Evolutionary conservation across 2,329 filamentous ascomycete genomes (phyloP).

Genomic region (Fusarium cicatricum): DNA sequence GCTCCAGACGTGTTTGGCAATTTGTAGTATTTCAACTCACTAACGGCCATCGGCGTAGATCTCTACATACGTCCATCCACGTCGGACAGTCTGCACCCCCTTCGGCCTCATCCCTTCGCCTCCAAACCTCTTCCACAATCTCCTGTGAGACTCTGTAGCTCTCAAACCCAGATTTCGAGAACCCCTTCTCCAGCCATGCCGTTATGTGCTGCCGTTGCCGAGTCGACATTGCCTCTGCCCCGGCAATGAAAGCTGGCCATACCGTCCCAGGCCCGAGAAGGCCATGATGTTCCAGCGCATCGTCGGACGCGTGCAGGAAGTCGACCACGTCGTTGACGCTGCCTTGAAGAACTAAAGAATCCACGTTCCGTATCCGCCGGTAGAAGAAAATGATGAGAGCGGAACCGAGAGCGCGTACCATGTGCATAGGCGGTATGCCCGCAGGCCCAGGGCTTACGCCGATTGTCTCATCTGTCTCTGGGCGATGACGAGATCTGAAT

Average conservation of each 20-base stretch:
- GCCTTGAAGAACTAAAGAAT: conserved; percentile 29
- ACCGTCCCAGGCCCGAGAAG: conserved; percentile 31
- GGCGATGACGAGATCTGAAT: conserved; percentile 24
- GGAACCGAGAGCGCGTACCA: conserved; percentile 32
- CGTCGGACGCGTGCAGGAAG: conserved; percentile 29
- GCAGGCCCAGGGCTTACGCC: conserved; percentile 10
- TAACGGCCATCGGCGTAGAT: conserved; percentile 30
- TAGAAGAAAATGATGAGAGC: conserved; percentile 35
- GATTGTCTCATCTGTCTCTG: neutral
- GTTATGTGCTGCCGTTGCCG: conserved; percentile 24
- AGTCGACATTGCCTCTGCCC: conserved; percentile 27
- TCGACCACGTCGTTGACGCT: conserved; percentile 31
- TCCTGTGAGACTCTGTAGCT: conserved; percentile 30
- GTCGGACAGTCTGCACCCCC: conserved; percentile 25
- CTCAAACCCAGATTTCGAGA: conserved; percentile 30
- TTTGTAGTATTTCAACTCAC: conserved; percentile 9
- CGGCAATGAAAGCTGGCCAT: conserved; percentile 34
- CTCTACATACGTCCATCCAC: conserved; percentile 39
- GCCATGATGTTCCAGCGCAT: conserved; percentile 26
- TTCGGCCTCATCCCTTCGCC: conserved; percentile 28
- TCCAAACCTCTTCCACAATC: conserved; percentile 32
- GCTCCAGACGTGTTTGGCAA: neutral
- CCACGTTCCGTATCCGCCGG: conserved; percentile 33
- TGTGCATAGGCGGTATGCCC: conserved; percentile 34
- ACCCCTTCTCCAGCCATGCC: conserved; percentile 34